Base-by-base conservation (phyloP, 345 rosid genomes). In the Populus tremula region DNA sequence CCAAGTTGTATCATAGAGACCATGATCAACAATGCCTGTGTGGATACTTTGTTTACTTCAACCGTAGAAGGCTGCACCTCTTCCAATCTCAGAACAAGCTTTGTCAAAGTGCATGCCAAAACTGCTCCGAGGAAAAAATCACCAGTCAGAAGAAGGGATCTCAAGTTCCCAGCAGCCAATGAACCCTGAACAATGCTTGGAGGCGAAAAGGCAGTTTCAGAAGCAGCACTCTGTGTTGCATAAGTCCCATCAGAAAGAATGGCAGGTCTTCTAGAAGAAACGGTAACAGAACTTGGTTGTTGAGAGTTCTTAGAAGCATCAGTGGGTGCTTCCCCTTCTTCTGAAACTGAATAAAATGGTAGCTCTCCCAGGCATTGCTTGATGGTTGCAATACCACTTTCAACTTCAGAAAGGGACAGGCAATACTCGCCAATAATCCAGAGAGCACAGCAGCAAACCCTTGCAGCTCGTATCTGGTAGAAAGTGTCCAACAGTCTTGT, bases 121-220 rank as follows among this genome's bases (percentile, higher is more conserved):
- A 96, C 96, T n/a, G 99, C 93, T 80, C 96, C 99, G 8, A 96
- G 96, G 91, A 93, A 96, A 84, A 96, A 96, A 76, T 96, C 99
- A 35, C 99, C 99, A 31, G 92, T 88, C 62, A 96, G 93, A 56
- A 96, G 88, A 84, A 93, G 92, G 45, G 97, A 93, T 84, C 99
- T 88, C 85, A 96, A 84, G 82, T 96, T 93, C 36, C 91, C 96
- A 79, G 94, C 84, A 72, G 90, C 67, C 79, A 88, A 53, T 79
- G 94, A 86, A 61, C 96, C 96, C 71, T 93, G 98, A 80, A 91
- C 92, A 79, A 91, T 53, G 2, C 89, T 85, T n/a, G 98, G 94
- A 63, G 93, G 85, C 21, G 96, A 87, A 74, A 93, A 89, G 75
- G 93, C 91, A 70, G 98, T 91, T 85, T 93, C 98, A 54, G 93